phyloP scores from a whole-genome alignment of 371 early-diverging fungal species.

The Lichtheimia ornata region DNA sequence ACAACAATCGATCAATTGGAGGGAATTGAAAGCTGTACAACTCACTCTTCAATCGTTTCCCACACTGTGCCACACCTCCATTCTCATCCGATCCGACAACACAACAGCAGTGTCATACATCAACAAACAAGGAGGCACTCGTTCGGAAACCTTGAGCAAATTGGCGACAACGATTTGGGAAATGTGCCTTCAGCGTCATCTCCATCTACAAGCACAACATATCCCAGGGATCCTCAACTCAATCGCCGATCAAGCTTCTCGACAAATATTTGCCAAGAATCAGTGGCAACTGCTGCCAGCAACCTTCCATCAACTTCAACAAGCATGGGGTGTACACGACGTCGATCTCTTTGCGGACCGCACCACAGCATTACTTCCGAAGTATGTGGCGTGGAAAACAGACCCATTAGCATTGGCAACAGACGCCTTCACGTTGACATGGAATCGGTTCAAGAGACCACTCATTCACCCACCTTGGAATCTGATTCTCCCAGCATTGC shows the following conservation, averaged over 20 bases:
- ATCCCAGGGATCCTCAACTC: slow-evolving; percentile 17
- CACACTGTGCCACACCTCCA: slow-evolving; percentile 4
- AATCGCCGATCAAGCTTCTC: slow-evolving; percentile 17
- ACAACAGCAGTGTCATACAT: slow-evolving; percentile 23
- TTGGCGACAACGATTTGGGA: slow-evolving; percentile 25
- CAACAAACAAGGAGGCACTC: slow-evolving; percentile 31
- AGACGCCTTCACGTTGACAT: no score
- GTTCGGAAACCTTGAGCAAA: slow-evolving; percentile 16
- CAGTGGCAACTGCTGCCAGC: no score
- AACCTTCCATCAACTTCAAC: no score
- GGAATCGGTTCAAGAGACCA: no score
- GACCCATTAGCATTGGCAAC: no score
- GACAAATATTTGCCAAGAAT: background rate
- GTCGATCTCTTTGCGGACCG: no score
- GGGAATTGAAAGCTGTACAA: slow-evolving; percentile 21
- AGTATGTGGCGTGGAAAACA: no score
- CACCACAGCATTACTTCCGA: no score
- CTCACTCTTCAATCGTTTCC: slow-evolving; percentile 17
- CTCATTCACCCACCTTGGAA: no score
- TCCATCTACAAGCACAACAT: slow-evolving; percentile 28
- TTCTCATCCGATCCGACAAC: slow-evolving; percentile 32
- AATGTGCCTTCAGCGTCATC: slow-evolving; percentile 14
- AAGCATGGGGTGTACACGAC: no score
- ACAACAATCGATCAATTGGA: slow-evolving; percentile 23
- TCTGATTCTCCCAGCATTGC: no score